Base-by-base conservation (phyloP, 768 basidiomycete genomes). In the Suillus decipiens region DNA sequence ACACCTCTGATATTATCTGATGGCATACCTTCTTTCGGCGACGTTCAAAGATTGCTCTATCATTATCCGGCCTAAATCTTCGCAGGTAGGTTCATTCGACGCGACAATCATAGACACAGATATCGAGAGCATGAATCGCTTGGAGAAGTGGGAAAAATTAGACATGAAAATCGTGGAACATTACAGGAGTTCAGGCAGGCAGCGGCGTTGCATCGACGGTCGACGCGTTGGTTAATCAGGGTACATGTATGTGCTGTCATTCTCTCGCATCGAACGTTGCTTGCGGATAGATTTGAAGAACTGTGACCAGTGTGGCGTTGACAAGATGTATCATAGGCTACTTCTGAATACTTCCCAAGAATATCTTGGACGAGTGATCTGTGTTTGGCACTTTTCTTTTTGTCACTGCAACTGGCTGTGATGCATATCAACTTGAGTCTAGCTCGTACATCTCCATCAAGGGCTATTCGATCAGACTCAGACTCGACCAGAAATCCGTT, bases 21-120 rank as follows among this genome's bases (percentile, higher is more conserved):
- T 92, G 54, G 89, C 92, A 9, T 93, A 93, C 73, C 78, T 95
- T 24, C 87, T 98, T 59, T 94, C 94, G 5, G 93, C 93, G 31
- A 92, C 92, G 7, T 95, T 99, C 83, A 99, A 99, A 74, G 96
- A 99, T 74, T 99, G 96, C 77, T 97, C 96, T 0, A 63, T 90
- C 60, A 85, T 90, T 60, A 64, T 89, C 42, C 77, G 80, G 24
- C 64, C 69, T 55, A 56, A 48, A 63, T 17, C 12, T 19, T 6
- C 37, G 15, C 67, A 54, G 15, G 61, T 63, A 34, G 36, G 43
- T 15, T 48, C 54, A 74, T 83, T 64, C 63, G 78, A 47, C 34
- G 60, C 43, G 51, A 61, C 56, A 43, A 78, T 95, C 41, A 93
- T 98, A 68, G 96, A 99, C 74, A 77, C 97, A 55, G 96, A 96